Evolutionary conservation across 179 eudicot genomes (phyloP).

Genomic region (Sideroxylon spinosum): DNA sequence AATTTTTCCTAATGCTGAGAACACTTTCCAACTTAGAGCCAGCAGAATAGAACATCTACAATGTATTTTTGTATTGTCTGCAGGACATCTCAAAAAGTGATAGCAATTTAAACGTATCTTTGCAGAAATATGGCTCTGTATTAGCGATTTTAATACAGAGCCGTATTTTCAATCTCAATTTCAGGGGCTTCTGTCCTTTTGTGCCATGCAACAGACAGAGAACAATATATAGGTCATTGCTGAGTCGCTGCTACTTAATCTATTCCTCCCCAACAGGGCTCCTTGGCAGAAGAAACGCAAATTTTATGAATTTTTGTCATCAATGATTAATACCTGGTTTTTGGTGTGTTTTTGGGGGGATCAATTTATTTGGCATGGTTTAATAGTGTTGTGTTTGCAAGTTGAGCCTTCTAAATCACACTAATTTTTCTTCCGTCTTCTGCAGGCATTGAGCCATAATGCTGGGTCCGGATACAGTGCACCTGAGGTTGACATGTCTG

Average conservation of each 20-base stretch:
- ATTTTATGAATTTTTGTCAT: no score
- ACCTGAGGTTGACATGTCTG: slow-evolving; percentile 73
- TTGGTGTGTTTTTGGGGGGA: no score
- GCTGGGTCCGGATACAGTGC: slow-evolving; percentile 71
- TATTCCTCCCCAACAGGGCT: no score
- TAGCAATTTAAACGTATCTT: neutral
- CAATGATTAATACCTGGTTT: no score
- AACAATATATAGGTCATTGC: neutral
- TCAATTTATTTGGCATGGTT: neutral
- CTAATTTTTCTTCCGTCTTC: neutral
- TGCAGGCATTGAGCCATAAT: slow-evolving; percentile 60
- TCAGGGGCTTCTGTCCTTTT: neutral
- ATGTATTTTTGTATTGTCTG: no score
- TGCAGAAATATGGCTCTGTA: neutral
- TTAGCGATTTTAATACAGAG: neutral
- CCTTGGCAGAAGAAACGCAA: no score
- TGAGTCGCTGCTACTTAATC: no score
- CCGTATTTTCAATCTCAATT: neutral
- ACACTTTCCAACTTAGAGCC: neutral
- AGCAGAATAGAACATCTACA: neutral
- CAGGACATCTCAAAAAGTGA: neutral
- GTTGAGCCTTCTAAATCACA: neutral
- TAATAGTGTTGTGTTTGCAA: neutral
- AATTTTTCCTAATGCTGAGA: neutral
- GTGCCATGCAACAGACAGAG: neutral